A percentile compares a stretch with the other conserved stretches of the same genome.
These are phyloP conservation scores for Auricularia auricula-judae DNA, from an alignment of 768 basidiomycete species.

Conservation along the genomic window DNA sequence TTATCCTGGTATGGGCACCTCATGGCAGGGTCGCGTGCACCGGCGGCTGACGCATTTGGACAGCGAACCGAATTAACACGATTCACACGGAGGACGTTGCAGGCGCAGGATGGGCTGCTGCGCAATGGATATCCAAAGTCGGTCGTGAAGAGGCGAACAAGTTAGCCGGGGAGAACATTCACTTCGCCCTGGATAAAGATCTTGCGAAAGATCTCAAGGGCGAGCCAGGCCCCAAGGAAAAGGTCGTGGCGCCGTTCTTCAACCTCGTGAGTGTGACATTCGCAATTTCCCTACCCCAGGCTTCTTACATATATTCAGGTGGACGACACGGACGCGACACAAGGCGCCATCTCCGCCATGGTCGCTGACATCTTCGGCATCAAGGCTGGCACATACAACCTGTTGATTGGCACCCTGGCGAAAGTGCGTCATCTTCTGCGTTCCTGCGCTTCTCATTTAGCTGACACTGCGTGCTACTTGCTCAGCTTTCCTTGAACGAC, in stretches of 20 bases:
- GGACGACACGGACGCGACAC: slow-evolving; percentile 65
- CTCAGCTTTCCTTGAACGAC: slow-evolving; percentile 55
- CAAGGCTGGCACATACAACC: slow-evolving; percentile 68
- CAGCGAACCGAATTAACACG: slow-evolving; percentile 35
- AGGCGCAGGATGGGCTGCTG: slow-evolving; percentile 65
- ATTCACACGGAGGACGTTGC: slow-evolving; percentile 72
- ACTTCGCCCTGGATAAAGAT: slow-evolving; percentile 60
- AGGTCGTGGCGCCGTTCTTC: slow-evolving; percentile 66
- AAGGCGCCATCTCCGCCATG: slow-evolving; percentile 52
- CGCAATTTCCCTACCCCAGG: neutral
- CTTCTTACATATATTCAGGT: slow-evolving; percentile 31
- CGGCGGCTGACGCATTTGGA: neutral
- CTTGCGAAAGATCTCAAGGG: slow-evolving; percentile 55
- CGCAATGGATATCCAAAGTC: slow-evolving; percentile 57
- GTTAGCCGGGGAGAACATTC: slow-evolving; percentile 55
- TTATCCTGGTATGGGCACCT: slow-evolving; percentile 1
- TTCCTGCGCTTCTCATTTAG: neutral
- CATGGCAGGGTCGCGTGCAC: slow-evolving; percentile 55
- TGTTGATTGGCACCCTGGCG: slow-evolving; percentile 53
- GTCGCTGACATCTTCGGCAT: slow-evolving; percentile 68
- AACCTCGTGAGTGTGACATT: slow-evolving; percentile 45
- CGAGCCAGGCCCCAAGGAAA: slow-evolving; percentile 36
- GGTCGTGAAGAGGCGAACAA: slow-evolving; percentile 56
- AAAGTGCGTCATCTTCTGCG: slow-evolving; percentile 33
- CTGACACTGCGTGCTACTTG: neutral